Evolutionary conservation across 139 green algal genomes (phyloP).

Genomic region (Chlamydomonas incerta): DNA sequence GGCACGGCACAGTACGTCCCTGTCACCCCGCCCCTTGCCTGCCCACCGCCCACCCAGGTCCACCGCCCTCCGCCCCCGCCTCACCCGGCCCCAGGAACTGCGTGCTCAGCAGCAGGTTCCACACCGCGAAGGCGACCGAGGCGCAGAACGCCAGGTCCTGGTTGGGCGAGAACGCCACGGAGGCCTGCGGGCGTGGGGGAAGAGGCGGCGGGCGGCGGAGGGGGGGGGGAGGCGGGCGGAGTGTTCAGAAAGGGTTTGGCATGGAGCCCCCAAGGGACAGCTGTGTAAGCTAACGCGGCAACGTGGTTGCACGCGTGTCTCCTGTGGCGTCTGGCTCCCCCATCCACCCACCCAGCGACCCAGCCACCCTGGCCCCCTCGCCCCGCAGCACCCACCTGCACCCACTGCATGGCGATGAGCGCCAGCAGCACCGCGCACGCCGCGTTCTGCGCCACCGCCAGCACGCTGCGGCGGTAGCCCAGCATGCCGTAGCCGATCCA

Average conservation of each 20-base stretch:
- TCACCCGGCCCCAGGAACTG: constrained; percentile 54
- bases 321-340: too few relatives aligned
- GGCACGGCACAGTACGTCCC: too few relatives aligned
- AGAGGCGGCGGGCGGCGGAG: too few relatives aligned
- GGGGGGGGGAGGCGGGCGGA: too few relatives aligned
- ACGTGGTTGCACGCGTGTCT: too few relatives aligned
- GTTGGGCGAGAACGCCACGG: constrained; percentile 47
- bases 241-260: too few relatives aligned
- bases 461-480: constrained; percentile 47
- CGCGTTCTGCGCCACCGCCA: constrained; percentile 34
- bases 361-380: too few relatives aligned
- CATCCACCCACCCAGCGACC: too few relatives aligned
- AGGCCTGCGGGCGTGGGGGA: constrained; percentile 42
- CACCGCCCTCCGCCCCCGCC: not conserved
- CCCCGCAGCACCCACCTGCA: constrained; percentile 4
- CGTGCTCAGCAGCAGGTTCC: constrained; percentile 69
- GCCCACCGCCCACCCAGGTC: not conserved
- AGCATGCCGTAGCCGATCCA: constrained; percentile 65
- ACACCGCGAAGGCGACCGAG: constrained; percentile 58
- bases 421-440: constrained; percentile 36
- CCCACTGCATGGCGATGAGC: constrained; percentile 63
- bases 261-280: too few relatives aligned
- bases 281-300: too few relatives aligned
- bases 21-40: too few relatives aligned
- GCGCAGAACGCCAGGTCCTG: constrained; percentile 66